These are phyloP conservation scores for Adansonia gregorii DNA, from an alignment of 441 rosid genomes.

Conservation along the genomic window DNA sequence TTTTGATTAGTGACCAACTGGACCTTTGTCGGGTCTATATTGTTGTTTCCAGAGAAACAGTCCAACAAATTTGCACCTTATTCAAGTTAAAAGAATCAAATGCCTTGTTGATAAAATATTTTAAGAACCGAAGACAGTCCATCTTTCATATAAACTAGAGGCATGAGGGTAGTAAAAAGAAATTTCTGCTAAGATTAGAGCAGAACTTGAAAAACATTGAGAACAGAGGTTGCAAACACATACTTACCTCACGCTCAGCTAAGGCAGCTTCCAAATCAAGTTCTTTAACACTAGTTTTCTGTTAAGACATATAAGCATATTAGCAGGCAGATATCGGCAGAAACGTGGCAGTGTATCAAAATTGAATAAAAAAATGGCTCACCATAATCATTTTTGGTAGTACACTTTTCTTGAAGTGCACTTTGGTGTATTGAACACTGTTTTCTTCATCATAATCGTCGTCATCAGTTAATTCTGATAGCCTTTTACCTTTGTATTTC, in stretches of 20 bases:
- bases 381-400: constrained; percentile 78
- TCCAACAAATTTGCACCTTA: background rate
- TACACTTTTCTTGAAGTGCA: constrained; percentile 55
- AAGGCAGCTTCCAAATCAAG: constrained; percentile 90
- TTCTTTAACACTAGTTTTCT: constrained; percentile 95
- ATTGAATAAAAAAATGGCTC: constrained; percentile 31
- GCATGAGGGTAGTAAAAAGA: constrained; percentile 1
- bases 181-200: background rate
- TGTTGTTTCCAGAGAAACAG: background rate
- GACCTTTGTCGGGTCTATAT: background rate
- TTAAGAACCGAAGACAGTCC: background rate
- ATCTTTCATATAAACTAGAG: background rate
- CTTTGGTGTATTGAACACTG: constrained; percentile 59
- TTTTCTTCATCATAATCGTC: constrained; percentile 75
- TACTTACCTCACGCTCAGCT: constrained; percentile 74
- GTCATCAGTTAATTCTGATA: constrained; percentile 83
- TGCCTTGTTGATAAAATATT: constrained; percentile 14
- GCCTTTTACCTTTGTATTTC: constrained; percentile 72
- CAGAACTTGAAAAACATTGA: background rate
- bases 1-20: background rate
- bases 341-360: constrained; percentile 16
- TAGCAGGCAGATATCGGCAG: constrained; percentile 33
- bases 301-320: constrained; percentile 33
- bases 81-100: background rate
- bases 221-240: constrained; percentile 15